Evolutionary conservation across 176 grass and related monocot species (phyloP).

Genomic region (Carex scoparia): DNA sequence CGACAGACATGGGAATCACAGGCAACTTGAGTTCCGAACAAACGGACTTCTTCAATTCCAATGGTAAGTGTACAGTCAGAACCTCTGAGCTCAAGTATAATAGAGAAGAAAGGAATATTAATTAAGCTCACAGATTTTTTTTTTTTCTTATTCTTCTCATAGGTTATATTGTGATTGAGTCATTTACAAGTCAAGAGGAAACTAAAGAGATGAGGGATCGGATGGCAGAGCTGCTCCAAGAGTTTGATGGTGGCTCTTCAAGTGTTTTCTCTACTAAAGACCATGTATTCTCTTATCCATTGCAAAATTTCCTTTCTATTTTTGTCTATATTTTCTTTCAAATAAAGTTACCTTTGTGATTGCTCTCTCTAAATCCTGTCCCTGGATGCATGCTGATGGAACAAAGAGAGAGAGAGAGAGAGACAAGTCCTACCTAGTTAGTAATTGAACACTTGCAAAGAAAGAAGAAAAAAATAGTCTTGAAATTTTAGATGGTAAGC

Average conservation of each 20-base stretch:
- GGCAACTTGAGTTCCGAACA: slow-evolving; percentile 58
- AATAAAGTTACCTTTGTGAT: not conserved
- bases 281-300: slow-evolving; percentile 41
- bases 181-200: slow-evolving; percentile 58
- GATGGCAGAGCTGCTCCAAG: slow-evolving; percentile 59
- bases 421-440: not conserved
- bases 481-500: not conserved
- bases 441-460: not conserved
- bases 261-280: slow-evolving; percentile 81
- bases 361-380: not conserved
- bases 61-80: slow-evolving; percentile 37
- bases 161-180: slow-evolving; percentile 77
- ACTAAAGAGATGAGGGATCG: slow-evolving; percentile 60
- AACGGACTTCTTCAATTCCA: slow-evolving; percentile 53
- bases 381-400: not conserved
- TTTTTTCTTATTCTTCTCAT: slow-evolving; percentile 7
- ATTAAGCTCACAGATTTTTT: slow-evolving; percentile 15
- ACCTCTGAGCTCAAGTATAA: not conserved
- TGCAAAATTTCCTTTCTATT: not conserved
- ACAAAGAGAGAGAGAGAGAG: not conserved
- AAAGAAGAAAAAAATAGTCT: not conserved
- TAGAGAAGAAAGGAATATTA: not conserved
- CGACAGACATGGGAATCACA: slow-evolving; percentile 20
- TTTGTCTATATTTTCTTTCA: not conserved
- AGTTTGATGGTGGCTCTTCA: slow-evolving; percentile 47